Conservation (phyloP, 495 filamentous ascomycete species). For the Aspergillus indologenus region DNA sequence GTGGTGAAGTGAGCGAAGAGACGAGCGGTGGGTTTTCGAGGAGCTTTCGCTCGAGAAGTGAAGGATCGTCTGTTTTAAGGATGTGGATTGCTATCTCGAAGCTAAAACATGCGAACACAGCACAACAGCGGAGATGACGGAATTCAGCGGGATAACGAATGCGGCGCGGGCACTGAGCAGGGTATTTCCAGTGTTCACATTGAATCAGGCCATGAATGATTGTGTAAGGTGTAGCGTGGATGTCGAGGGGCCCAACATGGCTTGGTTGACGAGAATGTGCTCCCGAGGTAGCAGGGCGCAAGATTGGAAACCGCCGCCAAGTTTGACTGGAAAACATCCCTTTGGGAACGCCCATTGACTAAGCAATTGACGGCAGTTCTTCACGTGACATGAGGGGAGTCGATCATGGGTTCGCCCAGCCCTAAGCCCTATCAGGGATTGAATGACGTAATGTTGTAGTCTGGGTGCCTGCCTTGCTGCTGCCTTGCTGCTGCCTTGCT, state of each 20-base stretch:
- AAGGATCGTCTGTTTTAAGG: background rate
- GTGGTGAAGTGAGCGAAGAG: background rate
- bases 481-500: too few species aligned
- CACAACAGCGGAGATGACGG: background rate
- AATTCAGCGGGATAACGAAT: background rate
- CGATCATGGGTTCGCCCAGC: background rate
- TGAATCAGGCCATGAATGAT: background rate
- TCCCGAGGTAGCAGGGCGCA: constrained; percentile 6
- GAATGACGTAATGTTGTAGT: background rate
- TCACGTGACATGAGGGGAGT: background rate
- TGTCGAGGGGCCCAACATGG: background rate
- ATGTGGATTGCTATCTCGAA: background rate
- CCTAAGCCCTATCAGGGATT: background rate
- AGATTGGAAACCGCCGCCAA: background rate
- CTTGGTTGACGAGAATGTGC: background rate
- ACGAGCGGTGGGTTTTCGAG: background rate
- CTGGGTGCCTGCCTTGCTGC: too few species aligned
- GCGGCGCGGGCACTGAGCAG: background rate
- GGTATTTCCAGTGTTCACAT: background rate
- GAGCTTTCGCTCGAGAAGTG: background rate
- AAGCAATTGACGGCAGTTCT: background rate
- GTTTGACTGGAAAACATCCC: background rate
- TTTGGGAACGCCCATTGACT: background rate
- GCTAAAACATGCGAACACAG: background rate
- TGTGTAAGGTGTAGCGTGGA: background rate